A percentile compares a stretch with the other conserved stretches of the same genome.
Evolutionary conservation across 1,284 basidiomycete species (phyloP).

Genomic region (Dichomitus squalens): DNA sequence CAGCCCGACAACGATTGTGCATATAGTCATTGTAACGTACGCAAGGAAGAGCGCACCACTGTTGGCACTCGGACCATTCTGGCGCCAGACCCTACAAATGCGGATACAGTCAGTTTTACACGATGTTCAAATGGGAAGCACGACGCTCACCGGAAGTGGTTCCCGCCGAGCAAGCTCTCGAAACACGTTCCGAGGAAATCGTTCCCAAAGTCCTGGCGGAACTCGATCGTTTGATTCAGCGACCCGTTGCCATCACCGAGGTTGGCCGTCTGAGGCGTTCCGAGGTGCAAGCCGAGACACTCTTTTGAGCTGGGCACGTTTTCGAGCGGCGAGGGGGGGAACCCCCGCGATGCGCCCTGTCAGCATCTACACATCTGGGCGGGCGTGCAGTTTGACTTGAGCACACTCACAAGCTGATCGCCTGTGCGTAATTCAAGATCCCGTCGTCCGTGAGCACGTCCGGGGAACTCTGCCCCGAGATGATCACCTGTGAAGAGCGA

Average conservation of each 20-base stretch:
- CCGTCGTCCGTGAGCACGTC: conserved; percentile 66
- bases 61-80: conserved; percentile 59
- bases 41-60: conserved; percentile 69
- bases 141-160: conserved; percentile 55
- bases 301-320: conserved; percentile 55
- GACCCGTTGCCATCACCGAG: conserved; percentile 66
- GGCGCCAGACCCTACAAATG: conserved; percentile 61
- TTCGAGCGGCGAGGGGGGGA: not conserved
- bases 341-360: not conserved
- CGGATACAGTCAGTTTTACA: not conserved
- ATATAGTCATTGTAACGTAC: conserved; percentile 39
- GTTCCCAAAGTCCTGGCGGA: conserved; percentile 65
- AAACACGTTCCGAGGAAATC: conserved; percentile 57
- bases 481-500: conserved; percentile 45
- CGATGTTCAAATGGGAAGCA: not conserved
- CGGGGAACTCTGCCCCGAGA: conserved; percentile 64
- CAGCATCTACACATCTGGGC: not conserved
- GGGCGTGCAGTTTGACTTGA: not conserved
- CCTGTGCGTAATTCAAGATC: conserved; percentile 54
- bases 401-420: conserved; percentile 57
- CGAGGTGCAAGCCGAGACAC: conserved; percentile 67
- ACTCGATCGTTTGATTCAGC: conserved; percentile 53
- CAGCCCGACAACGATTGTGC: not conserved
- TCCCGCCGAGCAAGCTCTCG: conserved; percentile 61
- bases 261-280: conserved; percentile 64